Evolutionary conservation across 345 rosid genomes (phyloP).

Genomic region (Citrus reticulata): DNA sequence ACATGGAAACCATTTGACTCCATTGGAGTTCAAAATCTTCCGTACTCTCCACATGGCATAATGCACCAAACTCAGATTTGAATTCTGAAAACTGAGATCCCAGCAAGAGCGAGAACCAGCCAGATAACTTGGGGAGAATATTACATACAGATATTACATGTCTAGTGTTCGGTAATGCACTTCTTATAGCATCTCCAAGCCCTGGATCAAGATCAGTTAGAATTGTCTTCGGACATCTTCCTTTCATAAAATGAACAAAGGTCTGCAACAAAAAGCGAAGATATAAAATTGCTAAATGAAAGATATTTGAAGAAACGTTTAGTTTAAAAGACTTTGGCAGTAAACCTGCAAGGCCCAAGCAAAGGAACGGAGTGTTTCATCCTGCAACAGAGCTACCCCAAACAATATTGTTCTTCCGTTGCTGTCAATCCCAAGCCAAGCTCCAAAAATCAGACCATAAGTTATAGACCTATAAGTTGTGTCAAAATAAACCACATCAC

Average conservation of each 20-base stretch:
- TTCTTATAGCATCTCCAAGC: slow-evolving; percentile 40
- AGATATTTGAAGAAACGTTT: neutral
- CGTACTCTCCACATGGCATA: slow-evolving; percentile 31
- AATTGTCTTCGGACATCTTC: slow-evolving; percentile 43
- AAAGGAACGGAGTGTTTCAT: slow-evolving; percentile 32
- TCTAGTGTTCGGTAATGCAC: slow-evolving; percentile 36
- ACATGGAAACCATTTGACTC: slow-evolving; percentile 39
- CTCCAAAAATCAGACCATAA: slow-evolving; percentile 35
- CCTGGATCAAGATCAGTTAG: slow-evolving; percentile 36
- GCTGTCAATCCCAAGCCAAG: slow-evolving; percentile 43
- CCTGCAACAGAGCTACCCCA: slow-evolving; percentile 36
- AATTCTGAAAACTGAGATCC: slow-evolving; percentile 35
- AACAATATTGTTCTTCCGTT: slow-evolving; percentile 38
- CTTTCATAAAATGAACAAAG: slow-evolving; percentile 39
- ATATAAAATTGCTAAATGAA: neutral
- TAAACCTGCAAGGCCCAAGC: slow-evolving; percentile 46
- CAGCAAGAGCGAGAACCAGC: slow-evolving; percentile 39
- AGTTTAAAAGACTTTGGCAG: neutral
- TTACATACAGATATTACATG: slow-evolving; percentile 35
- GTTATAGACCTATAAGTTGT: slow-evolving; percentile 33
- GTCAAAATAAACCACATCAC: slow-evolving; percentile 44
- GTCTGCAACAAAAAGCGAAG: slow-evolving; percentile 15
- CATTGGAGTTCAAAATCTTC: slow-evolving; percentile 45
- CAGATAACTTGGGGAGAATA: slow-evolving; percentile 37
- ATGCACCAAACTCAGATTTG: slow-evolving; percentile 36